Evolutionary conservation across 2,329 filamentous ascomycete genomes (phyloP).

Genomic region (Ustulina deusta): DNA sequence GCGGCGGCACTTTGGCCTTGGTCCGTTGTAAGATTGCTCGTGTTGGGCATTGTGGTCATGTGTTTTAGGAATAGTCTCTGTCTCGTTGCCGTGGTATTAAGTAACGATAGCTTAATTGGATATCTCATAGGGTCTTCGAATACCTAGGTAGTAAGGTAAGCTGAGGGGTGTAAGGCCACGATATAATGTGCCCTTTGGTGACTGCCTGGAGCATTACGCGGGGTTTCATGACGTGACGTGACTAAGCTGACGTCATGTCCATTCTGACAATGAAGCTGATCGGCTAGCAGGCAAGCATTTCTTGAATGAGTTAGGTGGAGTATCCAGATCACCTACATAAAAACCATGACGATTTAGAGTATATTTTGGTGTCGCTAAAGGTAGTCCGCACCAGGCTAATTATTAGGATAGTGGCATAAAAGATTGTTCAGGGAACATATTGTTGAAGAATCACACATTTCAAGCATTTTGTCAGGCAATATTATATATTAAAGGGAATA

Average conservation of each 20-base stretch:
- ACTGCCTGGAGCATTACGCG: conserved; percentile 16
- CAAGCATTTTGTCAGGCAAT: not conserved
- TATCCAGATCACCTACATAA: not conserved
- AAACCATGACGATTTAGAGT: not conserved
- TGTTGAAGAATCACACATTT: not conserved
- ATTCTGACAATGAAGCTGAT: not conserved
- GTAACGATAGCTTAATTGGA: not conserved
- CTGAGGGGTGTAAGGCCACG: not conserved
- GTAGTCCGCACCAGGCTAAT: not conserved
- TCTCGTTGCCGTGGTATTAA: not conserved
- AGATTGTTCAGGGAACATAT: not conserved
- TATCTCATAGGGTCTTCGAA: conserved; percentile 9
- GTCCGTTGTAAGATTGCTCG: conserved; percentile 25
- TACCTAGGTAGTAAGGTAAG: not conserved
- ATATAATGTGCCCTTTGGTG: not conserved
- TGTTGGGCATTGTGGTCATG: conserved; percentile 13
- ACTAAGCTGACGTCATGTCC: conserved; percentile 34
- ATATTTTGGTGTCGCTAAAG: no score
- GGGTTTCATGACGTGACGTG: conserved; percentile 13
- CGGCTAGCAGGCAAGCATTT: not conserved
- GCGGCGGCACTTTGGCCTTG: conserved; percentile 19
- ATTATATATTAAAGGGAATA: not conserved
- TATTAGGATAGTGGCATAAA: not conserved
- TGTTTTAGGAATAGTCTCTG: not conserved
- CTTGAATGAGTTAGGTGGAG: not conserved